phyloP scores from a whole-genome alignment of 108 stramenopile species.

The Schizochytrium sp. region DNA sequence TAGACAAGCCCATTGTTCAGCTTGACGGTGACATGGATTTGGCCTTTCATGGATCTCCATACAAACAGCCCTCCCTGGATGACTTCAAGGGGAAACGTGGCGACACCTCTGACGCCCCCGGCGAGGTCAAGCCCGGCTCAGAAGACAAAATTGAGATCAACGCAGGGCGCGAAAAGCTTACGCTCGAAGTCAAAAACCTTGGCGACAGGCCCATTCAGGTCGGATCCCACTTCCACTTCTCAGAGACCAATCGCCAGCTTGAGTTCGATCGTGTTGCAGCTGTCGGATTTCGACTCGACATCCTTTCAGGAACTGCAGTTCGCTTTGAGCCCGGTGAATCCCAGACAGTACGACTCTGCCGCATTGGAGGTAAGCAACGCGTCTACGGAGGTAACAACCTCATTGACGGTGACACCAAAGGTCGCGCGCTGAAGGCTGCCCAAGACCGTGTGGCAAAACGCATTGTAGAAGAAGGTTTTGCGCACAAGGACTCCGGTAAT shows the following conservation, averaged over 20 bases:
- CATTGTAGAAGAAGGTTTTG: constrained; percentile 67
- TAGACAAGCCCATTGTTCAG: constrained; percentile 85
- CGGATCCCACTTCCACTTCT: constrained; percentile 86
- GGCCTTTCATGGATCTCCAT: constrained; percentile 90
- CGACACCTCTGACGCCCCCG: constrained; percentile 63
- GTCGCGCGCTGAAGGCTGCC: constrained; percentile 71
- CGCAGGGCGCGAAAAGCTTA: constrained; percentile 76
- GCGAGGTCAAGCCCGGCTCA: constrained; percentile 72
- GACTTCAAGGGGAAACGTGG: constrained; percentile 72
- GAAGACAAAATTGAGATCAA: constrained; percentile 80
- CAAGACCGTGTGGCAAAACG: constrained; percentile 75
- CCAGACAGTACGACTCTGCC: constrained; percentile 90
- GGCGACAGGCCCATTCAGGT: constrained; percentile 97
- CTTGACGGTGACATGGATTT: constrained; percentile 82
- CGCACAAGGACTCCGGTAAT: constrained; percentile 63
- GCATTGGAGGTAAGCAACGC: constrained; percentile 81
- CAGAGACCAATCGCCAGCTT: constrained; percentile 89
- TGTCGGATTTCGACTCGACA: constrained; percentile 90
- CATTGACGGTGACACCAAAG: constrained; percentile 74
- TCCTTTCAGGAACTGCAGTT: constrained; percentile 90
- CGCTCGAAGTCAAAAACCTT: constrained; percentile 90
- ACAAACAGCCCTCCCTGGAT: constrained; percentile 83
- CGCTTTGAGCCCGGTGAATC: constrained; percentile 96
- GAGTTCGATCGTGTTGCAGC: constrained; percentile 87
- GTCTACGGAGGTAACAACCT: constrained; percentile 79